Percentiles rank a stretch among this genome's conserved stretches.
Conservation (phyloP, 1,284 basidiomycete genomes). For the Sanghuangporus weigelae region DNA sequence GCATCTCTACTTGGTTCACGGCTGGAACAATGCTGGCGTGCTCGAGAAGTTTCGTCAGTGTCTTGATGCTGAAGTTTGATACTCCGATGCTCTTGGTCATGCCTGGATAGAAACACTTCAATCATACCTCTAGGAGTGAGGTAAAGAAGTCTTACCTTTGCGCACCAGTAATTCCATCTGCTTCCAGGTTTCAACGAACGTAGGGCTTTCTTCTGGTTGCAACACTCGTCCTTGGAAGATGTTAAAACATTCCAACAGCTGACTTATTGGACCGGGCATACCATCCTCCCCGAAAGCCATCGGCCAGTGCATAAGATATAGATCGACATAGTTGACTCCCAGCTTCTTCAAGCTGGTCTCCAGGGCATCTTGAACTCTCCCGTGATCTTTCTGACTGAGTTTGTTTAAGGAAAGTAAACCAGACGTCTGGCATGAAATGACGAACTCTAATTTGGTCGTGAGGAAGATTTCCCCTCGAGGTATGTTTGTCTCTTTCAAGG, state of each 20-base stretch:
- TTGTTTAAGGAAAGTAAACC: background rate
- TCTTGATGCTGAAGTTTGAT: slow-evolving; percentile 64
- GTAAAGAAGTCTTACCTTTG: slow-evolving; percentile 48
- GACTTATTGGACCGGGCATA: background rate
- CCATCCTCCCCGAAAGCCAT: background rate
- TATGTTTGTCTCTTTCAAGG: slow-evolving; percentile 71
- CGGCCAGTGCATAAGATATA: slow-evolving; percentile 28
- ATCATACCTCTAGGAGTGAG: background rate
- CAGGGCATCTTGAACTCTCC: slow-evolving; percentile 58
- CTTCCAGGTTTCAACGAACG: slow-evolving; percentile 78
- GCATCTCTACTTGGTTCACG: slow-evolving; percentile 77
- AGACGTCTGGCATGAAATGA: slow-evolving; percentile 16
- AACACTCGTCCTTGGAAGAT: slow-evolving; percentile 43
- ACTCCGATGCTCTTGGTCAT: slow-evolving; percentile 38
- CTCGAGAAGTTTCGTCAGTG: slow-evolving; percentile 52
- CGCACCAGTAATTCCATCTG: slow-evolving; percentile 67
- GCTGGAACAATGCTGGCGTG: slow-evolving; percentile 66
- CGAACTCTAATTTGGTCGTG: slow-evolving; percentile 75
- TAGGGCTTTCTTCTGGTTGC: slow-evolving; percentile 45
- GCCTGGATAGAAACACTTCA: slow-evolving; percentile 17
- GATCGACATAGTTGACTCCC: slow-evolving; percentile 71
- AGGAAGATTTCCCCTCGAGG: slow-evolving; percentile 65
- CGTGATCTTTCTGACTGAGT: slow-evolving; percentile 40
- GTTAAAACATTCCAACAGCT: slow-evolving; percentile 31
- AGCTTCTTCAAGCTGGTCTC: slow-evolving; percentile 66